Percentiles rank a stretch among this genome's conserved stretches.
Evolutionary conservation across 345 rosid species (phyloP).

Genomic region (Gossypium herbaceum): DNA sequence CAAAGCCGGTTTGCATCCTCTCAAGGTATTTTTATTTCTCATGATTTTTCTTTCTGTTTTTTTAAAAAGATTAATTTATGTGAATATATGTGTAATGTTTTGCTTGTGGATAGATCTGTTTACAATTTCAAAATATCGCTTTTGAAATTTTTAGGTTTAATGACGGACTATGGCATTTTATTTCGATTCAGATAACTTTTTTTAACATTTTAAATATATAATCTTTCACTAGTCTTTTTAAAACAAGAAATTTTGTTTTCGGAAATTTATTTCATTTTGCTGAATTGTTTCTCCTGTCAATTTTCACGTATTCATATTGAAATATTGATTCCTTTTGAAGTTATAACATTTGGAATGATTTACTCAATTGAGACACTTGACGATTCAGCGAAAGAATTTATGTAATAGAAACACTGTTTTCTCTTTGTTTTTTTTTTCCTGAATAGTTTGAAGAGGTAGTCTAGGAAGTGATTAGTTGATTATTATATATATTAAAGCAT

Average conservation of each 20-base stretch:
- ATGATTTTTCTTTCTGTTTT: neutral
- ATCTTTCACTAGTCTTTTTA: neutral
- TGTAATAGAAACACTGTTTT: neutral
- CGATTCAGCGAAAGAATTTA: neutral
- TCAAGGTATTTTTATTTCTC: conserved; percentile 47
- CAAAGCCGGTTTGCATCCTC: conserved; percentile 84
- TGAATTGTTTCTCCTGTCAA: neutral
- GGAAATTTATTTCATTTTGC: neutral
- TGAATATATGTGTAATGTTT: neutral
- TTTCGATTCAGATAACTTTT: neutral
- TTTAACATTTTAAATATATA: neutral
- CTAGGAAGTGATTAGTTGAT: neutral
- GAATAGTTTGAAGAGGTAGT: neutral
- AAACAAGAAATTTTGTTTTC: neutral
- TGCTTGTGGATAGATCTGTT: neutral
- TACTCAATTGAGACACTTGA: neutral
- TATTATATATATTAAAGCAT: neutral
- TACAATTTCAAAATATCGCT: neutral
- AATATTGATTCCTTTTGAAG: neutral
- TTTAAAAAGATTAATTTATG: neutral
- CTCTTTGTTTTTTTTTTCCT: neutral
- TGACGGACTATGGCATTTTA: neutral
- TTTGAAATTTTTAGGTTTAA: neutral
- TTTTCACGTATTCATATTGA: neutral
- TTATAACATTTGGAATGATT: neutral